Evolutionary conservation across 192 early-diverging fungal genomes (phyloP).

Genomic region (Mortierella claussenii): DNA sequence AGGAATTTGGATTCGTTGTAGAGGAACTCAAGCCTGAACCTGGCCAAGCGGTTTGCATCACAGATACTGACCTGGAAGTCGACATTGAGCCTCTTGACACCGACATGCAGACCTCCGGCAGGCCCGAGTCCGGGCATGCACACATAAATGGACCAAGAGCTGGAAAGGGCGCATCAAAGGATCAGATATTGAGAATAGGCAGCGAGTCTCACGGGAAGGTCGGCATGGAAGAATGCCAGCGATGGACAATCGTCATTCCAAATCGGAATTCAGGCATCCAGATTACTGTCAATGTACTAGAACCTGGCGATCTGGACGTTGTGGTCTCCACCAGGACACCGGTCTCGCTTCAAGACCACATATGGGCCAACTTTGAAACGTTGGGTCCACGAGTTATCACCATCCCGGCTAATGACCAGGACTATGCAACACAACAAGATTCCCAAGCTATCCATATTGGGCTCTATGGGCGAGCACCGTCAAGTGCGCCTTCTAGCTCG

Average conservation of each 20-base stretch:
- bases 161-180: background rate
- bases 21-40: conserved; percentile 71
- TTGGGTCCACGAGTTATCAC: conserved; percentile 22
- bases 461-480: conserved; percentile 51
- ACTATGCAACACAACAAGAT: conserved; percentile 46
- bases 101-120: conserved; percentile 6
- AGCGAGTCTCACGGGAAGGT: conserved; percentile 26
- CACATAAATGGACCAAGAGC: background rate
- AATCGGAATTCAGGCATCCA: conserved; percentile 34
- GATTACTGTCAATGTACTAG: conserved; percentile 22
- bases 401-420: conserved; percentile 43
- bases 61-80: conserved; percentile 85
- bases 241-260: conserved; percentile 34
- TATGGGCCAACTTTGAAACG: conserved; percentile 59
- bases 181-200: conserved; percentile 23
- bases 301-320: conserved; percentile 56
- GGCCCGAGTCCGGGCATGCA: background rate
- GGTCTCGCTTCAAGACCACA: conserved; percentile 55
- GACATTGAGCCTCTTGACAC: conserved; percentile 70
- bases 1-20: conserved; percentile 66
- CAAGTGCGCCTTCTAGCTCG: background rate
- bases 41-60: conserved; percentile 68
- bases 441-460: conserved; percentile 48
- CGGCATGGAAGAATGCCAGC: conserved; percentile 17
- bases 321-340: conserved; percentile 37